Base-by-base conservation (phyloP, 225 moss, liverwort and hornwort species). In the Bryum argenteum region DNA sequence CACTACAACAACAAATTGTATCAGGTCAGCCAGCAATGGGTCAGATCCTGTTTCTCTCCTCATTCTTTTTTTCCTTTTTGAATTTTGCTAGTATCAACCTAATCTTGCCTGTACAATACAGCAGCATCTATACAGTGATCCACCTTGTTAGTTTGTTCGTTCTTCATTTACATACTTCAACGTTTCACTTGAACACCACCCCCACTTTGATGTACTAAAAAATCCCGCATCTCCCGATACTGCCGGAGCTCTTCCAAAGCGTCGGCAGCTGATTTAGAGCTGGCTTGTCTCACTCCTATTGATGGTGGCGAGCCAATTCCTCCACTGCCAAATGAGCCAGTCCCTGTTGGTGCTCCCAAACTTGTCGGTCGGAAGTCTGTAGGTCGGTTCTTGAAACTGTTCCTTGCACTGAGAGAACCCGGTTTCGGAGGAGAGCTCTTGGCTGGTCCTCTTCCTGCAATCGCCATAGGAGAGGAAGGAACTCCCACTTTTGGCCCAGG, bases 181-280 rank as follows among this genome's bases (percentile, higher is more conserved):
- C n/a, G 78, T 64, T 80, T 70, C 74, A 44, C 67, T 63, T 63
- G 71, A 63, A 70, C 70, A 58, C 63, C 64, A 24, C 89, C 96
- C 50, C 96, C 96, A 72, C 96, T 84, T 78, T 96, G 96, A 50
- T 86, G 89, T 38, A 87, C 79, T 54, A 96, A 80, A 77, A 93
- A 93, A 79, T 96, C 96, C 62, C 96, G 88, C 93, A 96, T 93
- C 70, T 96, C 96, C 16, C 85, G 80, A 76, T 90, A 96, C 57
- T 85, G 85, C 75, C 84, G 77, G 3, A 96, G 68, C 85, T 96
- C 96, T 66, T 90, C 89, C 81, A 93, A 76, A 50, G 93, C 96
- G 54, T 84, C 83, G 15, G 81, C 89, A 26, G 89, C 84, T 66
- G 93, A 91, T 73, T 93, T 96, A 1, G 74, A 70, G 16, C 85